Evolutionary conservation across 1,284 basidiomycete genomes (phyloP), one percentile per base, ranked within the genome.

Genomic region (Athelia sp.): DNA sequence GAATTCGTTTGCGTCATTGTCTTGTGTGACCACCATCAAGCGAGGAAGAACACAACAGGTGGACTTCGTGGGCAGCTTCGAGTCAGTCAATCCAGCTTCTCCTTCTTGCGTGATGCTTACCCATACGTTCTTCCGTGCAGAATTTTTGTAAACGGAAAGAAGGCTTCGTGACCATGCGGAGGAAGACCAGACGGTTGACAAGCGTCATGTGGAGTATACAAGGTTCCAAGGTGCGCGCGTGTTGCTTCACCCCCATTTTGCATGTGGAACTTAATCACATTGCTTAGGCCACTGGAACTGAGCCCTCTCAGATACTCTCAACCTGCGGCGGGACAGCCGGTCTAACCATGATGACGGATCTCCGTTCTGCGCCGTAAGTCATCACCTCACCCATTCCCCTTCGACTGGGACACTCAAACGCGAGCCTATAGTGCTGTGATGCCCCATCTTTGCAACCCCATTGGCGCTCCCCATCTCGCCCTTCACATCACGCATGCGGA

Each of bases 291-390:
- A 70, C 45, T 74, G 70, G 58, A 59, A 58, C 40, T 76, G 73
- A 72, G 55, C 58, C 23, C 62, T 67, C 49, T 40, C 36, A 6
- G 58, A 59, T 3, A 54, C 59, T n/a, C n/a, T n/a, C 19, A 54
- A 62, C 3, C 48, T 76, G 2, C 67, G 65, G 14, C 75, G 74
- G 74, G 71, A 76, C 52, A 74, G 72, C 49, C 66, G 71, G 1
- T 62, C 63, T 0, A 67, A 61, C 2, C 61, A 73, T 1, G 70
- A 72, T 34, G 72, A 76, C 47, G 74, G 74, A 4, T 73, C 70
- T 0, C 69, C 71, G 0, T 65, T 73, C 65, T 75, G 73, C 54
- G 67, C 74, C 43, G 70, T 71, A 50, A 47, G 67, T n/a, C n/a
- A n/a, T n/a, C n/a, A n/a, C n/a, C n/a, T n/a, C n/a, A n/a, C n/a